Conservation (phyloP, 257 asterid genomes). For the Rhazya stricta region DNA sequence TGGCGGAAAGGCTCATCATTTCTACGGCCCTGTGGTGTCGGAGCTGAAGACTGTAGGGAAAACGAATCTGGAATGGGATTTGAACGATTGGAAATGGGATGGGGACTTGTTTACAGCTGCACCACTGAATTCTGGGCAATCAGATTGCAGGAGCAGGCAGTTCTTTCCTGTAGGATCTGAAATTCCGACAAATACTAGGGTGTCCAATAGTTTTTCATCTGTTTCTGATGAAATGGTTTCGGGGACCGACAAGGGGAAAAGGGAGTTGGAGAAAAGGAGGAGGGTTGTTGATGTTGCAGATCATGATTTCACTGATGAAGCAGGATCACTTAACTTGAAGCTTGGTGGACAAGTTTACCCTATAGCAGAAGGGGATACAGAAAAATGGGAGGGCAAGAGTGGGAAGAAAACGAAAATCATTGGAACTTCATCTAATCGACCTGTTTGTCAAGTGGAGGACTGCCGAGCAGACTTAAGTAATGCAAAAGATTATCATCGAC, state of each 20-base stretch:
- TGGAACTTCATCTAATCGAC: conserved; percentile 39
- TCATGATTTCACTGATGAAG: conserved; percentile 40
- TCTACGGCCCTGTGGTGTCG: conserved; percentile 34
- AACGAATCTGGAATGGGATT: conserved; percentile 70
- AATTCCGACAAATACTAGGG: conserved; percentile 29
- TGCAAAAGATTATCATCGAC: conserved; percentile 81
- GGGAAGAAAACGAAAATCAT: conserved; percentile 64
- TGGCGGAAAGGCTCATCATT: conserved; percentile 28
- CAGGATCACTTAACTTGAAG: conserved; percentile 60
- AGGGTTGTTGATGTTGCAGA: conserved; percentile 43
- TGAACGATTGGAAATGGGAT: conserved; percentile 92
- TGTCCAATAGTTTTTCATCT: conserved; percentile 31
- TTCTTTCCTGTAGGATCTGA: conserved; percentile 45
- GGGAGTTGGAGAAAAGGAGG: conserved; percentile 68
- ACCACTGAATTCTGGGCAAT: conserved; percentile 42
- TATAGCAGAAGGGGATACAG: conserved; percentile 31
- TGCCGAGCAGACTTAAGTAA: conserved; percentile 74
- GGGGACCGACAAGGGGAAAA: conserved; percentile 42
- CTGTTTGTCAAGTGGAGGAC: conserved; percentile 79
- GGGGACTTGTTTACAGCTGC: conserved; percentile 68
- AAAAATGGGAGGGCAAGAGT: conserved; percentile 47
- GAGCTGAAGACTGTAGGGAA: conserved; percentile 57
- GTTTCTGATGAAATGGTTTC: conserved; percentile 34
- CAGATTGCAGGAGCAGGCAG: conserved; percentile 63
- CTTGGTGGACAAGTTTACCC: conserved; percentile 71